Evolutionary conservation across 1,139 yeast genomes (phyloP), one percentile per base, ranked within the genome.

Genomic region (Lodderomyces parapsilosis): DNA sequence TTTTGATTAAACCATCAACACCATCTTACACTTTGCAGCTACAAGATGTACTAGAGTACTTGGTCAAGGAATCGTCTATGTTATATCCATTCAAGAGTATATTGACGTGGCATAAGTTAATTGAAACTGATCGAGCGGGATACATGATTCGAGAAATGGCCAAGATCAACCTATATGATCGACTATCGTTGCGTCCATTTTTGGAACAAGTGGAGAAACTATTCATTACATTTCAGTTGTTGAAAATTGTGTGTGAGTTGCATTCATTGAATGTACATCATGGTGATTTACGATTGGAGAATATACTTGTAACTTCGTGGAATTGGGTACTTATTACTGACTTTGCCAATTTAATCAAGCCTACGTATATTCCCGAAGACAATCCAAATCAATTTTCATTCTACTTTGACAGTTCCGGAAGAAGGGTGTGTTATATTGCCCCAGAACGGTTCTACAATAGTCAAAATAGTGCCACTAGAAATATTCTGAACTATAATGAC

Each of bases 381-480:
- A 93, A 94, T 57, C 98, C 98, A 0, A 87, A 93, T n/a, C 93
- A 86, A 52, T 93, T 86, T 56, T 82, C 95, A 0, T 93, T 91
- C 58, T 94, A 83, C 60, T 94, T 90, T 59, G 98, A 93, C 63
- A 86, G 93, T 3, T 86, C 96, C 1, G 89, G 81, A 57, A 71
- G 98, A 51, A 73, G 96, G 55, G 79, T 83, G 2, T 93, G 99
- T 62, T 93, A 91, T 60, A 65, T 94, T 41, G 98, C 99, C 0
- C 99, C 99, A 0, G 99, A 94, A 59, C 66, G 99, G 49, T 93
- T 94, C 57, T 69, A 78, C 45, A 60, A 60, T 38, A 59, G 69
- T 3, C 51, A 56, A 23, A 50, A 52, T 13, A 42, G 54, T 40
- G 42, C 55, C 42, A 44, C 55, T 41, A 44, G 55, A 4, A 48